phyloP scores from a whole-genome alignment of 1,284 basidiomycete genomes.

The Marasmius fiardii region DNA sequence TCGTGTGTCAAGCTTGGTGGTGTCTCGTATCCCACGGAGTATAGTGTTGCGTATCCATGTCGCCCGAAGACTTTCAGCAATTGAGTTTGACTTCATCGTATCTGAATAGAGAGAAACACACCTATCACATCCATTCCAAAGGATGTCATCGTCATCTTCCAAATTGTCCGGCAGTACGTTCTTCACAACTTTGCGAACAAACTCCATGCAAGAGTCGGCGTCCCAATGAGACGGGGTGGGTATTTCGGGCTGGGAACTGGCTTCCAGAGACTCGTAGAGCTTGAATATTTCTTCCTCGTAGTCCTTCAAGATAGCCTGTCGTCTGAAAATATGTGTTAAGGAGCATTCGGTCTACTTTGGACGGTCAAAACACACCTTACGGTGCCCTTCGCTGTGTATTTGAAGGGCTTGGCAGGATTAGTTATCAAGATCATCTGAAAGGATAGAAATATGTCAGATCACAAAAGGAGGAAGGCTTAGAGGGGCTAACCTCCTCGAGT shows the following conservation, averaged over 20 bases:
- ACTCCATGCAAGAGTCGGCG: constrained; percentile 16
- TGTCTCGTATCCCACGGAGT: constrained; percentile 19
- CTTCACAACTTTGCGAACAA: constrained; percentile 26
- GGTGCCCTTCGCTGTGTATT: constrained; percentile 28
- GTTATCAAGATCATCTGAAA: constrained; percentile 26
- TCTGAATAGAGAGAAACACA: no score
- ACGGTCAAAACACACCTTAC: background rate
- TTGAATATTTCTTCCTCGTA: constrained; percentile 30
- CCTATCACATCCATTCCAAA: no score
- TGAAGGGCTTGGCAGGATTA: constrained; percentile 26
- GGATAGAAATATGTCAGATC: no score
- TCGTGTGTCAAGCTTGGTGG: constrained; percentile 16
- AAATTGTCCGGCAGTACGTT: constrained; percentile 23
- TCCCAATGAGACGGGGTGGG: constrained; percentile 27
- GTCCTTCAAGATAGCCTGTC: constrained; percentile 21
- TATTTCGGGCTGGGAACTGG: constrained; percentile 16
- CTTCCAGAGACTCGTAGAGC: constrained; percentile 20
- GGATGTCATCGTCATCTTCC: constrained; percentile 23
- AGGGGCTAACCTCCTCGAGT: constrained; percentile 30
- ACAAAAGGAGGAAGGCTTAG: no score
- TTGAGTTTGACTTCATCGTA: no score
- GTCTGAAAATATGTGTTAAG: constrained; percentile 13
- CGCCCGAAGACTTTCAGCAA: constrained; percentile 21
- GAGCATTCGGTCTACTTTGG: background rate
- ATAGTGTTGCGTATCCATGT: constrained; percentile 28